A percentile compares a stretch with the other conserved stretches of the same genome.
Conservation (phyloP, 805 yeast species). For the Hanseniaspora nectarophila region DNA sequence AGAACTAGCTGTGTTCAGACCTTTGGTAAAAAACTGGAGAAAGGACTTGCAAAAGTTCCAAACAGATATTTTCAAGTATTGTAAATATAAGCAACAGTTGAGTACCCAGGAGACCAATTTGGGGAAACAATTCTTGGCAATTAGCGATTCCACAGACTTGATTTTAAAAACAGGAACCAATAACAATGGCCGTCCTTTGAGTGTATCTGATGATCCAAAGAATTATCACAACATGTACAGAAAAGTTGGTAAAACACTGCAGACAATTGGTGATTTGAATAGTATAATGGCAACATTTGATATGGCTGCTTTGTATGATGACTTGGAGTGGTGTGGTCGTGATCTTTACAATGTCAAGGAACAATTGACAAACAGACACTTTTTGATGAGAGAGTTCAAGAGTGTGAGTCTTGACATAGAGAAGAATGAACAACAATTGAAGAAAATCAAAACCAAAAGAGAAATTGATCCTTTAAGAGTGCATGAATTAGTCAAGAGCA, state of each 20-base stretch:
- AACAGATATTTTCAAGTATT: conserved; percentile 46
- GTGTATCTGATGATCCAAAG: conserved; percentile 13
- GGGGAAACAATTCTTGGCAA: conserved; percentile 29
- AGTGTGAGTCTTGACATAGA: conserved; percentile 68
- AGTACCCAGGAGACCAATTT: conserved; percentile 48
- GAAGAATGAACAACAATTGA: conserved; percentile 57
- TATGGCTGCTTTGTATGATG: conserved; percentile 67
- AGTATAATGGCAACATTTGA: conserved; percentile 60
- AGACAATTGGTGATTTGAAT: conserved; percentile 63
- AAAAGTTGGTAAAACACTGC: conserved; percentile 56
- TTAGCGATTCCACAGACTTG: conserved; percentile 21
- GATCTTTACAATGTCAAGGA: conserved; percentile 86
- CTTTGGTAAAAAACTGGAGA: conserved; percentile 68
- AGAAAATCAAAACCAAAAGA: conserved; percentile 55
- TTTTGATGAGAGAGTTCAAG: conserved; percentile 76
- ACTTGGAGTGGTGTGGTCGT: conserved; percentile 46
- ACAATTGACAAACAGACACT: conserved; percentile 81
- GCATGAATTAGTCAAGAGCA: conserved; percentile 72
- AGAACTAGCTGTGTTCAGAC: conserved; percentile 76
- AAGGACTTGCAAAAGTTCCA: conserved; percentile 40
- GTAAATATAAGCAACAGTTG: conserved; percentile 35
- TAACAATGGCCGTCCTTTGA: background rate
- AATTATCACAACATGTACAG: conserved; percentile 48
- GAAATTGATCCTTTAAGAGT: conserved; percentile 77
- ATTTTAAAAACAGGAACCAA: background rate